phyloP scores from a whole-genome alignment of 2,329 filamentous ascomycete genomes.

The Capronia coronata region DNA sequence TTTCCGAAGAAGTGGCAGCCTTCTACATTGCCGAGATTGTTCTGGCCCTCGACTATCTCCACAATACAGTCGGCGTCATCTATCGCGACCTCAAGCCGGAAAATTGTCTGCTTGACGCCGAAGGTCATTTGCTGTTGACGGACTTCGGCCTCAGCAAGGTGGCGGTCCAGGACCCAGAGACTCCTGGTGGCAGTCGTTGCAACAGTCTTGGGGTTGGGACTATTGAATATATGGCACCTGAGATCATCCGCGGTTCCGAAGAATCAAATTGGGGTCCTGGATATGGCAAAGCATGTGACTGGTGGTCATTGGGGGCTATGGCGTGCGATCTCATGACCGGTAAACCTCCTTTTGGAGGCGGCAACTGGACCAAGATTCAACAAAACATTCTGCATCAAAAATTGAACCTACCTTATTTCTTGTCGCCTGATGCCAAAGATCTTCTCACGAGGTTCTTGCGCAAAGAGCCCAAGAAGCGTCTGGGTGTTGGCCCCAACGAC shows the following conservation, averaged over 20 bases:
- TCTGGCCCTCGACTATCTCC: constrained; percentile 84
- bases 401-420: constrained; percentile 78
- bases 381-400: constrained; percentile 95
- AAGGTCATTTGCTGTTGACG: constrained; percentile 88
- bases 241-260: constrained; percentile 78
- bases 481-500: constrained; percentile 87
- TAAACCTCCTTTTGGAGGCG: constrained; percentile 79
- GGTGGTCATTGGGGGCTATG: constrained; percentile 95
- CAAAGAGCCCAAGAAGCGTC: constrained; percentile 85
- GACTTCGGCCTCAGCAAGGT: constrained; percentile 98
- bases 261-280: constrained; percentile 26
- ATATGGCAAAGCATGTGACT: constrained; percentile 93
- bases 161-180: constrained; percentile 60
- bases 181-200: constrained; percentile 56
- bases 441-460: constrained; percentile 80
- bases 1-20: constrained; percentile 76
- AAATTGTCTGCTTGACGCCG: constrained; percentile 85
- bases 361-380: constrained; percentile 90
- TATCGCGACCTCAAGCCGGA: constrained; percentile 97
- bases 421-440: constrained; percentile 88
- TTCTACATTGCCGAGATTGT: constrained; percentile 99
- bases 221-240: constrained; percentile 97
- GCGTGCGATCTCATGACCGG: constrained; percentile 91
- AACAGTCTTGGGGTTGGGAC: constrained; percentile 82
- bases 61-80: constrained; percentile 84